Evolutionary conservation across 495 filamentous ascomycete genomes (phyloP).

Genomic region (Pseudevernia furfuracea): DNA sequence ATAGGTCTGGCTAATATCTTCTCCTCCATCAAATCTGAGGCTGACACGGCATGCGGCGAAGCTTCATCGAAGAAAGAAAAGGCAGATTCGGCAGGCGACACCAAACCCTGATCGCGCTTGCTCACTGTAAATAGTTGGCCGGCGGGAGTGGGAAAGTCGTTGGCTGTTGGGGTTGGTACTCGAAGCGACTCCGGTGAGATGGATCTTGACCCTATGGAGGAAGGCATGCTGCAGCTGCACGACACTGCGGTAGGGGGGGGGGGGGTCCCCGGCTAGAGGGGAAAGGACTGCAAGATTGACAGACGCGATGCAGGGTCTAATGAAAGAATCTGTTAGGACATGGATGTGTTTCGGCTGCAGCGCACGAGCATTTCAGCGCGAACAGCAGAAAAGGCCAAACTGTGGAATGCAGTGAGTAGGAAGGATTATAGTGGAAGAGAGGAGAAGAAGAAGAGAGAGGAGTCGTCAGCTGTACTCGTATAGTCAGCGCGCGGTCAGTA

Average conservation of each 20-base stretch:
- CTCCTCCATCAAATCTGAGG: slow-evolving; percentile 21
- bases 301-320: background rate
- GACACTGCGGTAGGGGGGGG: background rate
- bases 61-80: slow-evolving; percentile 24
- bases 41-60: slow-evolving; percentile 12
- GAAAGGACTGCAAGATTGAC: background rate
- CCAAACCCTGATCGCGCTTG: slow-evolving; percentile 24
- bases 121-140: slow-evolving; percentile 15
- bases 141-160: slow-evolving; percentile 23
- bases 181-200: slow-evolving; percentile 11
- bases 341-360: slow-evolving; percentile 7
- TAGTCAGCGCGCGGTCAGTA: background rate
- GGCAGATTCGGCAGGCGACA: slow-evolving; percentile 24
- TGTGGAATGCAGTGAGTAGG: background rate
- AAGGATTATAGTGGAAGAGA: background rate
- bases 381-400: background rate
- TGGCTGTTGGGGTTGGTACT: slow-evolving; percentile 18
- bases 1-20: slow-evolving; percentile 10
- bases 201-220: slow-evolving; percentile 14
- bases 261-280: background rate
- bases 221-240: slow-evolving; percentile 16
- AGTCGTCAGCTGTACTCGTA: background rate
- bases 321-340: slow-evolving; percentile 2
- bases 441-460: background rate
- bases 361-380: background rate